Percentiles rank a stretch among this genome's conserved stretches.
phyloP scores from a whole-genome alignment of 768 basidiomycete genomes.

The Tremella yokohamensis region DNA sequence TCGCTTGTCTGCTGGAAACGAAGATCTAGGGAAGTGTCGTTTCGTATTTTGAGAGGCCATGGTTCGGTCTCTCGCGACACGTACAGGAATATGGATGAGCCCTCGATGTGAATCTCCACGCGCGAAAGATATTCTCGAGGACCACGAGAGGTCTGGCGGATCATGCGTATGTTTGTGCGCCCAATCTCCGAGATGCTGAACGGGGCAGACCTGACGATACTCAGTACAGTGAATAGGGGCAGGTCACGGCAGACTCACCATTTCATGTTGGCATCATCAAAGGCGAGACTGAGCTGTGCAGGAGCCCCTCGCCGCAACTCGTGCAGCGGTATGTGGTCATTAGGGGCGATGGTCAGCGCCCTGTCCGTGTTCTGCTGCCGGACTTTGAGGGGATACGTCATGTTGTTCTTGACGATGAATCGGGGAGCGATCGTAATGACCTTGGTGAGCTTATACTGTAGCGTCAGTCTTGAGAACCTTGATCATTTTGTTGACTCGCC shows the following conservation, averaged over 20 bases:
- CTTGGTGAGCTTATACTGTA: constrained; percentile 82
- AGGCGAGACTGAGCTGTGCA: constrained; percentile 75
- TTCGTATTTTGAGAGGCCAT: constrained; percentile 91
- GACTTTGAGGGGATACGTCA: constrained; percentile 66
- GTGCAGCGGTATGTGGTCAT: constrained; percentile 66
- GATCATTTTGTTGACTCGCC: constrained; percentile 31
- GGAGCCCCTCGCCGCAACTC: constrained; percentile 61
- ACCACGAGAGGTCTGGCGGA: constrained; percentile 26
- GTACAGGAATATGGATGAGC: constrained; percentile 82
- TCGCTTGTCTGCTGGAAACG: constrained; percentile 67
- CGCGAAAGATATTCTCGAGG: constrained; percentile 60
- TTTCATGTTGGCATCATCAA: constrained; percentile 70
- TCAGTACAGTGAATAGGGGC: no score
- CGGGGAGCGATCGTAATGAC: constrained; percentile 87
- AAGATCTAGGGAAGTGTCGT: constrained; percentile 71
- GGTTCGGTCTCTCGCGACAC: constrained; percentile 63
- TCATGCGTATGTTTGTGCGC: constrained; percentile 49
- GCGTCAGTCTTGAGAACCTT: background rate
- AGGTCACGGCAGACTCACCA: constrained; percentile 23
- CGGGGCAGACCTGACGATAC: constrained; percentile 73
- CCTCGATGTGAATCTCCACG: constrained; percentile 75
- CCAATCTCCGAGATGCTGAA: constrained; percentile 92
- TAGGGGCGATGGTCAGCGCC: constrained; percentile 63
- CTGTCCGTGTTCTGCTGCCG: constrained; percentile 73
- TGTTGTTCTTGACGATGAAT: constrained; percentile 81